A percentile compares a stretch with the other conserved stretches of the same genome.
phyloP scores from a whole-genome alignment of 352 stramenopile genomes.

The Globisporangium yorkense region DNA sequence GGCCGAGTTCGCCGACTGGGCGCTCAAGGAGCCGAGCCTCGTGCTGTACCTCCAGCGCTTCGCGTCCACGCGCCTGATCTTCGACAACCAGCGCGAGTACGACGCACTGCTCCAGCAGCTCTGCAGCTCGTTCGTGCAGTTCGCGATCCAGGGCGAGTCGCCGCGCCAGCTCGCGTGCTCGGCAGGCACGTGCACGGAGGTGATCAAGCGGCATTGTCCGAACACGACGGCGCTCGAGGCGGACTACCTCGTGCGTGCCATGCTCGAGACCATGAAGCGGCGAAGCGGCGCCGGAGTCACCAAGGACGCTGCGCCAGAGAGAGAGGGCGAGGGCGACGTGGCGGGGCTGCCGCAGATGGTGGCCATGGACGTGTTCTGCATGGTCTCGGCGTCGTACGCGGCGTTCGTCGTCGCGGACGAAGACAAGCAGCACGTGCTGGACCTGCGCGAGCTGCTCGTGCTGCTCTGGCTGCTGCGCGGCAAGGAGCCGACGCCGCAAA shows the following conservation, averaged over 20 bases:
- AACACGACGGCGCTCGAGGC: slow-evolving; percentile 25
- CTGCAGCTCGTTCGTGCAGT: slow-evolving; percentile 43
- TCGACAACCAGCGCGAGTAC: slow-evolving; percentile 61
- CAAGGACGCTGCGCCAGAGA: background rate
- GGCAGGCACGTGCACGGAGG: slow-evolving; percentile 24
- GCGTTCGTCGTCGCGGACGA: slow-evolving; percentile 65
- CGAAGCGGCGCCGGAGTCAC: background rate
- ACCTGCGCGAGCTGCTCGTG: slow-evolving; percentile 48
- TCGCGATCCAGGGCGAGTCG: slow-evolving; percentile 10
- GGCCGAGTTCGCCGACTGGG: slow-evolving; percentile 52
- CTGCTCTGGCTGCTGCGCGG: slow-evolving; percentile 65
- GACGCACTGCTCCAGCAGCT: slow-evolving; percentile 52
- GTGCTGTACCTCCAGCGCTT: slow-evolving; percentile 58
- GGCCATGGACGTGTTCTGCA: slow-evolving; percentile 50
- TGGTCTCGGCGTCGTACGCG: slow-evolving; percentile 50
- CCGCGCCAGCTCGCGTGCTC: slow-evolving; percentile 35
- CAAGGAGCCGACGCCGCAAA: slow-evolving; percentile 35
- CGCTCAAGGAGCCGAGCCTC: slow-evolving; percentile 37
- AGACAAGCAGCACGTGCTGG: slow-evolving; percentile 45
- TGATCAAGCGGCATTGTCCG: slow-evolving; percentile 36
- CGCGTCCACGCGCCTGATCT: slow-evolving; percentile 54
- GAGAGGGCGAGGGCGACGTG: background rate
- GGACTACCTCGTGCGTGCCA: slow-evolving; percentile 37
- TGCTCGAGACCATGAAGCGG: slow-evolving; percentile 27
- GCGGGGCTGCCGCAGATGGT: slow-evolving; percentile 20